These are phyloP conservation scores for Aspergillus ostianus DNA, from an alignment of 495 filamentous ascomycete species.

Conservation along the genomic window DNA sequence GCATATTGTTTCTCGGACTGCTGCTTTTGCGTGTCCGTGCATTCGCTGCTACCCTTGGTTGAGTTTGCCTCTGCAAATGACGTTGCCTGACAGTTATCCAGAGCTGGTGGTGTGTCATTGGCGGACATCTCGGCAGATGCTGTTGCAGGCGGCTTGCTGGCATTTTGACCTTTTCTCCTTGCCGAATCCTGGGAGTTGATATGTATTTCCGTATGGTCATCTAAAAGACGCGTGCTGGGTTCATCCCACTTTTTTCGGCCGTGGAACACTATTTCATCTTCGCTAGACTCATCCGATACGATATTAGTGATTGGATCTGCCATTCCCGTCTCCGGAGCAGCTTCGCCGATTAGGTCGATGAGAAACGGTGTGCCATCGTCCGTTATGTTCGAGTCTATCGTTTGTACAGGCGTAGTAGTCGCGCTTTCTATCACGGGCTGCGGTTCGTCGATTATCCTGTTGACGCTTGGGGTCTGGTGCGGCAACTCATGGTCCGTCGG, in stretches of 20 bases:
- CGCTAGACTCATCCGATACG: constrained; percentile 29
- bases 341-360: constrained; percentile 22
- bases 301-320: not conserved
- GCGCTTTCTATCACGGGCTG: not conserved
- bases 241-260: constrained; percentile 26
- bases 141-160: not conserved
- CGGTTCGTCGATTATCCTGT: constrained; percentile 8
- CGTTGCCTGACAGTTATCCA: no score
- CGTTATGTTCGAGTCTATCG: not conserved
- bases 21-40: constrained; percentile 4
- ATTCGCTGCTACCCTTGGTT: constrained; percentile 7
- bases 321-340: not conserved
- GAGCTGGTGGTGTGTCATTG: not conserved
- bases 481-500: constrained; percentile 33
- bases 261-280: constrained; percentile 46
- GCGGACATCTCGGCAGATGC: not conserved
- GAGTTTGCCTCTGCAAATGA: not conserved
- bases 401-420: constrained; percentile 6
- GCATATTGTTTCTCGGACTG: constrained; percentile 4
- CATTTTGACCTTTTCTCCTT: not conserved
- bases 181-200: not conserved
- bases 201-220: not conserved
- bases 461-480: constrained; percentile 6
- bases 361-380: constrained; percentile 21
- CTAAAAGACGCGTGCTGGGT: constrained; percentile 15